These are phyloP conservation scores for Cercophora samala DNA, from an alignment of 495 filamentous ascomycete genomes.

Conservation along the genomic window DNA sequence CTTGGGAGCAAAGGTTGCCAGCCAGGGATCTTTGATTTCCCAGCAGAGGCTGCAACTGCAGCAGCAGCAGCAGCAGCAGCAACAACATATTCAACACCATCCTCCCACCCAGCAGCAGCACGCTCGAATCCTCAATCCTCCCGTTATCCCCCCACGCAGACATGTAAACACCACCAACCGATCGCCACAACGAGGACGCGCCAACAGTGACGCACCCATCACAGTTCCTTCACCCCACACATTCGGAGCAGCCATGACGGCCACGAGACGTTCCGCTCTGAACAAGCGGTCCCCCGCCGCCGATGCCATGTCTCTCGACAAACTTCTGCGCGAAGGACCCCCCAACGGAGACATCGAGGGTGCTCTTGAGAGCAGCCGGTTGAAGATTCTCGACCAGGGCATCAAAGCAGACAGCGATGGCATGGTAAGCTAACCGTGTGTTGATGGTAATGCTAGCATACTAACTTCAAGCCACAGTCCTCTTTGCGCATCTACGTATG, in stretches of 20 bases:
- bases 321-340: conserved; percentile 67
- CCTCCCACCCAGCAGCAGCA: conserved; percentile 21
- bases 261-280: conserved; percentile 47
- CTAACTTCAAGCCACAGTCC: conserved; percentile 55
- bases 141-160: conserved; percentile 25
- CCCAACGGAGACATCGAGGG: conserved; percentile 62
- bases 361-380: conserved; percentile 69
- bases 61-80: conserved; percentile 27
- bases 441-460: not conserved
- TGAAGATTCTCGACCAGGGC: conserved; percentile 72
- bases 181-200: conserved; percentile 59
- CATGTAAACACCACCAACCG: conserved; percentile 41
- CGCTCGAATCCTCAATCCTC: not conserved
- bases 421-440: conserved; percentile 61
- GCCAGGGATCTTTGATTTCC: conserved; percentile 49
- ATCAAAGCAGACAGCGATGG: conserved; percentile 82
- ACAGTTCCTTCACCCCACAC: conserved; percentile 26
- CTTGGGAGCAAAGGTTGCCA: conserved; percentile 43
- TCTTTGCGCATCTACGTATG: conserved; percentile 90
- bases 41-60: conserved; percentile 47
- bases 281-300: conserved; percentile 56
- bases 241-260: conserved; percentile 30
- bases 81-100: conserved; percentile 23
- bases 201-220: conserved; percentile 67
- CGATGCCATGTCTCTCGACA: conserved; percentile 62